Evolutionary conservation across 73 alveolate genomes (phyloP).

Genomic region (Paramecium primaurelia): DNA sequence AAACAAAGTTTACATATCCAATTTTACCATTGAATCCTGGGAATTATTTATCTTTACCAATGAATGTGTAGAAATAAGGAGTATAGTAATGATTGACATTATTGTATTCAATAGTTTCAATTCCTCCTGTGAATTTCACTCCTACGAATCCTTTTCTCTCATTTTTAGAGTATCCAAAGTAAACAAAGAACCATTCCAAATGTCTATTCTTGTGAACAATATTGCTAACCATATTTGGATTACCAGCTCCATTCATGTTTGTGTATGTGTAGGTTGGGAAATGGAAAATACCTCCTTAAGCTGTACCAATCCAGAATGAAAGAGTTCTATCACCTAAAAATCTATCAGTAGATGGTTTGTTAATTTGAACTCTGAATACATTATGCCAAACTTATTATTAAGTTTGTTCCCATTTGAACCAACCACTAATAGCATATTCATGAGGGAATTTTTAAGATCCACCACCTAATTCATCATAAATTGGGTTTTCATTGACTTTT

Average conservation of each 20-base stretch:
- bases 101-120: not conserved
- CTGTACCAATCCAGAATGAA: slow-evolving; percentile 30
- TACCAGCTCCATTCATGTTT: slow-evolving; percentile 52
- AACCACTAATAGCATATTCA: slow-evolving; percentile 50
- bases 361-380: slow-evolving; percentile 39
- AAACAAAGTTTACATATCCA: not conserved
- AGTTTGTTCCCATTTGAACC: slow-evolving; percentile 50
- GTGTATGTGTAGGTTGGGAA: slow-evolving; percentile 57
- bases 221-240: slow-evolving; percentile 21
- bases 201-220: slow-evolving; percentile 41
- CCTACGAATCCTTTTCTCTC: slow-evolving; percentile 21
- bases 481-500: slow-evolving; percentile 5
- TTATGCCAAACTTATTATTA: slow-evolving; percentile 38
- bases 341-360: slow-evolving; percentile 28
- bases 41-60: slow-evolving; percentile 30
- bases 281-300: slow-evolving; percentile 41
- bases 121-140: not conserved
- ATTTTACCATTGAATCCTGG: slow-evolving; percentile 52
- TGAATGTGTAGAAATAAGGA: slow-evolving; percentile 3
- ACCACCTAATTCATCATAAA: slow-evolving; percentile 30
- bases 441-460: slow-evolving; percentile 34
- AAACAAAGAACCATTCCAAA: slow-evolving; percentile 43
- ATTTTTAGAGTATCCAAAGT: slow-evolving; percentile 40
- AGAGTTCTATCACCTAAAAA: slow-evolving; percentile 31
- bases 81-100: slow-evolving; percentile 31